These are phyloP conservation scores for Cubamyces lactineus DNA, from an alignment of 768 basidiomycete species.

Conservation along the genomic window DNA sequence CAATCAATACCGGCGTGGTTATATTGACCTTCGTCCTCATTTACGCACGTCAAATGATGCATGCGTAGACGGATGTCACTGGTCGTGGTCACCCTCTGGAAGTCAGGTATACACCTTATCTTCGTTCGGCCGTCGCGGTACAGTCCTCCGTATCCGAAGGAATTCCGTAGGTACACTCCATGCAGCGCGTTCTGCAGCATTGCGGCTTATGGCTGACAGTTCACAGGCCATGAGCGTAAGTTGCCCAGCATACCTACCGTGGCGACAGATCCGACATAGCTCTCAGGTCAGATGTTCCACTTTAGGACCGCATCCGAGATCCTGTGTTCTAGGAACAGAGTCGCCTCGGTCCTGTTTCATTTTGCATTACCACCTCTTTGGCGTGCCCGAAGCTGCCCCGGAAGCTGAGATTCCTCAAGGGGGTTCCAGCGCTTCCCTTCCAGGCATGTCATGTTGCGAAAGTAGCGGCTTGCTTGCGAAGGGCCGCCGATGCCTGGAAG, in stretches of 20 bases:
- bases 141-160: too few species aligned
- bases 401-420: not conserved
- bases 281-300: slow-evolving; percentile 3
- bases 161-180: too few species aligned
- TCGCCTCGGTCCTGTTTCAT: slow-evolving; percentile 15
- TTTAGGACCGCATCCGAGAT: slow-evolving; percentile 6
- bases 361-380: slow-evolving; percentile 6
- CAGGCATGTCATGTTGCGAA: slow-evolving; percentile 4
- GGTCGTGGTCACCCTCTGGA: too few species aligned
- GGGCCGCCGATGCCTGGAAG: slow-evolving; percentile 22
- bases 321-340: slow-evolving; percentile 8
- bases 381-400: slow-evolving; percentile 15
- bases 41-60: too few species aligned
- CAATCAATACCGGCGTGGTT: too few species aligned
- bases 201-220: not conserved
- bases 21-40: too few species aligned
- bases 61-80: too few species aligned
- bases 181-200: not conserved
- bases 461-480: slow-evolving; percentile 3
- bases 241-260: not conserved
- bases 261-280: too few species aligned
- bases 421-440: not conserved
- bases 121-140: too few species aligned
- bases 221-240: not conserved
- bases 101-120: too few species aligned